Evolutionary conservation across 208 protist species (phyloP), one percentile per base, ranked within the genome.

Genomic region (Novymonas esmeraldas): DNA sequence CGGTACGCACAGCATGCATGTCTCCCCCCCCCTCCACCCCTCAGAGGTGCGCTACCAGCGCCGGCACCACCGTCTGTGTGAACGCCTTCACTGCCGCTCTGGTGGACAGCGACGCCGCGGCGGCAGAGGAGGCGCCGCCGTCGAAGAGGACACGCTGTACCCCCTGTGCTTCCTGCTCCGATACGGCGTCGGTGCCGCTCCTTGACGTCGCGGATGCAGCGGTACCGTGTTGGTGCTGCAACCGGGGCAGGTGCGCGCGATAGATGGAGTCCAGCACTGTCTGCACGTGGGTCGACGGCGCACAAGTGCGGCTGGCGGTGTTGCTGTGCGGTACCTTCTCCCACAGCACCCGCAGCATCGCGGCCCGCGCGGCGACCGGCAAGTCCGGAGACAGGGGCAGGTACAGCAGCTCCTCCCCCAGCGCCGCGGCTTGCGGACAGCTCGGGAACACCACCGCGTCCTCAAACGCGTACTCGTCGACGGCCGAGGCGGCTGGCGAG

Each of bases 361-460:
- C 51, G 2, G 31, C 55, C 28, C 67, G 71, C 36, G 38, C 65
- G 38, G 6, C 24, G 18, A 56, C 11, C 2, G 39, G 39, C 64
- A 85, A 73, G 5, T 28, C 31, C 14, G 71, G 49, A 0, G 63
- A 65, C 18, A 90, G 56, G 0, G 84, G 84, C 4, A 90, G 28
- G 33, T 80, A 84, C 22, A 86, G 22, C 20, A 81, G 66, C 45
- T 79, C 73, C 33, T 62, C 60, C 24, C 69, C 61, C 10, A 78
- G 52, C 31, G 42, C 70, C 5, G 55, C 54, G 28, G 70, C 75
- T 31, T 67, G 16, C 41, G 61, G n/a, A 70, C 81, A 90, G 14
- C 73, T 65, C 6, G 75, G 52, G 49, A 90, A 76, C n/a, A 76
- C 13, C 39, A 85, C 36, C 18, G 58, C 72, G 2, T 84, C 78